Evolutionary conservation across 768 basidiomycete genomes (phyloP).

Genomic region (Postia placenta): DNA sequence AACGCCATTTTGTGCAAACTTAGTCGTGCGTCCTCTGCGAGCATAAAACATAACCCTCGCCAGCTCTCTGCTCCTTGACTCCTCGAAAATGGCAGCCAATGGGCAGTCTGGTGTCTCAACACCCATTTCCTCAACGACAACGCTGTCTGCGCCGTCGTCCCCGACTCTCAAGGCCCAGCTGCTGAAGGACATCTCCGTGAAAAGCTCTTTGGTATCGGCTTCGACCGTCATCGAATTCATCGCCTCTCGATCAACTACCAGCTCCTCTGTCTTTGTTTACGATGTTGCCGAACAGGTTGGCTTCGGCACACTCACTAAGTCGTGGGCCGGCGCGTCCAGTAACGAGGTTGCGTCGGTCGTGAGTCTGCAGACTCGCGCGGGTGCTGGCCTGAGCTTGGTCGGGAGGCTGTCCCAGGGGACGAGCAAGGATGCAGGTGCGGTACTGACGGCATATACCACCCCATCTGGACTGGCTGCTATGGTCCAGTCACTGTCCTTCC

Average conservation of each 20-base stretch:
- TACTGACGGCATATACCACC: constrained; percentile 77
- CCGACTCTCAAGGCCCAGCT: constrained; percentile 25
- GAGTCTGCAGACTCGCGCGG: constrained; percentile 74
- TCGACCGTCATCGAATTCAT: constrained; percentile 66
- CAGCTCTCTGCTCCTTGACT: neutral
- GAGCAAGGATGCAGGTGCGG: constrained; percentile 58
- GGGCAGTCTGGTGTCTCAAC: constrained; percentile 22
- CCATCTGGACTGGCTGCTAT: constrained; percentile 80
- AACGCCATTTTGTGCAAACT: neutral
- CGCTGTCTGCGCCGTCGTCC: constrained; percentile 27
- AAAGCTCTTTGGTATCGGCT: constrained; percentile 34
- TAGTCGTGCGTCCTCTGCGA: neutral
- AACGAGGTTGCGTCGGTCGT: constrained; percentile 48
- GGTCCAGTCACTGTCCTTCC: constrained; percentile 67
- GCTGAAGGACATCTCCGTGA: neutral
- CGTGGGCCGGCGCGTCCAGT: constrained; percentile 43
- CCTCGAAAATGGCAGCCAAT: constrained; percentile 2
- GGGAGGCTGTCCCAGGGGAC: constrained; percentile 78
- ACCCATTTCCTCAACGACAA: constrained; percentile 26
- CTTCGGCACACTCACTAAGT: constrained; percentile 67
- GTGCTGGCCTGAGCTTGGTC: constrained; percentile 75
- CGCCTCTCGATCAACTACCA: constrained; percentile 47
- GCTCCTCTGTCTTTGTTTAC: constrained; percentile 72
- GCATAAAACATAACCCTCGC: neutral
- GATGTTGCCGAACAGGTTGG: constrained; percentile 83